Evolutionary conservation across 2,329 filamentous ascomycete genomes (phyloP).

Genomic region (Elsinoe ampelina): DNA sequence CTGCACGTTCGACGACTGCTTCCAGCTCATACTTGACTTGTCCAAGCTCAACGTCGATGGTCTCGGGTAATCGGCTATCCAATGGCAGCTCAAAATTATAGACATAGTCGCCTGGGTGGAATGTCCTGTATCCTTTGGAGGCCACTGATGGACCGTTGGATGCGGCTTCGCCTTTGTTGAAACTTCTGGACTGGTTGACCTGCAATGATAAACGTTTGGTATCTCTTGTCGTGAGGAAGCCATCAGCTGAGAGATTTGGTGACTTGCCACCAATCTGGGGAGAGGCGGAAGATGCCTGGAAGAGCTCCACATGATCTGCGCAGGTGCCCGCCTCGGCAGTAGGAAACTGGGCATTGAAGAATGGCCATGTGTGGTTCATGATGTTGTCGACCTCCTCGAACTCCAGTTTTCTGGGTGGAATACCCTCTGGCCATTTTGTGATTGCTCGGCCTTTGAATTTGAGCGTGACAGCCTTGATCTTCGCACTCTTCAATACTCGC

Average conservation of each 20-base stretch:
- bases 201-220: slow-evolving; percentile 65
- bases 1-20: slow-evolving; percentile 73
- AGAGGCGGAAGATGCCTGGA: slow-evolving; percentile 33
- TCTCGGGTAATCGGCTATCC: slow-evolving; percentile 71
- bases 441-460: slow-evolving; percentile 76
- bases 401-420: slow-evolving; percentile 77
- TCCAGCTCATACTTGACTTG: slow-evolving; percentile 84
- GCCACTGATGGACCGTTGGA: slow-evolving; percentile 47
- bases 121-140: slow-evolving; percentile 77
- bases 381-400: slow-evolving; percentile 76
- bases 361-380: slow-evolving; percentile 79
- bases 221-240: slow-evolving; percentile 39
- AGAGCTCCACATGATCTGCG: slow-evolving; percentile 53
- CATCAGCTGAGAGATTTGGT: slow-evolving; percentile 37
- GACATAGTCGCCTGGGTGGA: slow-evolving; percentile 63
- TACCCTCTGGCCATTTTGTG: slow-evolving; percentile 95
- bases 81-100: slow-evolving; percentile 77
- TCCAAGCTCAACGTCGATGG: slow-evolving; percentile 76
- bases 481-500: slow-evolving; percentile 77
- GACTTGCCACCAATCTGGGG: slow-evolving; percentile 32
- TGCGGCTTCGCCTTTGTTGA: slow-evolving; percentile 65
- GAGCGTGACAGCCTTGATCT: slow-evolving; percentile 83
- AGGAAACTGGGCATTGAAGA: slow-evolving; percentile 72
- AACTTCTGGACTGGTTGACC: slow-evolving; percentile 74
- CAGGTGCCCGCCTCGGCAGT: slow-evolving; percentile 52